Evolutionary conservation across 192 early-diverging fungal species (phyloP), one percentile per base, ranked within the genome.

Genomic region (Fimicolochytrium jonesii): DNA sequence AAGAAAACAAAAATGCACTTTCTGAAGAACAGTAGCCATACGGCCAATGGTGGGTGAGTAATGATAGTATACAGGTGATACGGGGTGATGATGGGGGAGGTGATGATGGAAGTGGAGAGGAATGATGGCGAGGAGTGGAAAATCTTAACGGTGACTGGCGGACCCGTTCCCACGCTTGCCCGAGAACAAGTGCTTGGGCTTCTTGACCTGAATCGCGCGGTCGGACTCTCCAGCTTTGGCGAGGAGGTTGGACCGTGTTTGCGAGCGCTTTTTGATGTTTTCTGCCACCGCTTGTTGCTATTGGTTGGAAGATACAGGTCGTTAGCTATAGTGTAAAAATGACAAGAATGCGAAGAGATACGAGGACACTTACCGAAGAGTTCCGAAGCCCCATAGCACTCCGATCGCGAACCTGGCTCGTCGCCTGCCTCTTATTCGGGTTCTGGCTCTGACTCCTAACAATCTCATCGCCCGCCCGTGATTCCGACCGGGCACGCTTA

Each of bases 111-210:
- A n/a, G n/a, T n/a, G n/a, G n/a, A n/a, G n/a, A n/a, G n/a, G n/a
- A n/a, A n/a, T n/a, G n/a, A n/a, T n/a, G n/a, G n/a, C n/a, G n/a
- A n/a, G n/a, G n/a, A n/a, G n/a, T n/a, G n/a, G n/a, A n/a, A n/a
- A n/a, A n/a, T n/a, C n/a, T 45, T 66, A 79, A 62, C 77, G 73
- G 37, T 69, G 77, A 26, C 46, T 44, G 6, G 77, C 67, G 10
- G 35, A 74, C 15, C 77, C 77, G 25, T 35, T 36, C 30, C 80
- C 79, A 59, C 89, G 84, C 81, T 98, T 98, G 62, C 92, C 91
- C 23, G 88, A 74, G 69, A 95, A 97, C 86, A 99, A 82, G 72
- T 99, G 97, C 79, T 95, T 97, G 44, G 97, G 97, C 88, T 88
- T 91, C 81, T 97, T 95, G 59, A 81, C 85, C 51, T 75, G 70